Conservation (phyloP, 169 alveolate species). For the Cryptosporidium parvum region DNA sequence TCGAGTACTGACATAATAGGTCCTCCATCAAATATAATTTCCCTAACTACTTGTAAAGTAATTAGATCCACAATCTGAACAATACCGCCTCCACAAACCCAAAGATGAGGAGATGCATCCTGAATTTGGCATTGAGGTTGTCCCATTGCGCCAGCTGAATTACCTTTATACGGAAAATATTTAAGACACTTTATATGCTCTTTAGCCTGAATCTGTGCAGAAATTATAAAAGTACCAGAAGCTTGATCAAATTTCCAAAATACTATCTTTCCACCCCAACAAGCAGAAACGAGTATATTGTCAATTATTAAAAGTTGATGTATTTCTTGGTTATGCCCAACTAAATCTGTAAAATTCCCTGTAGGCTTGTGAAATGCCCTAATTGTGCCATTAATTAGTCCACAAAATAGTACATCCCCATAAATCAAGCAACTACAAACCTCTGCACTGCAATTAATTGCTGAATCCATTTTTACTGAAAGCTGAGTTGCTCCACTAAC, state of each 20-base stretch:
- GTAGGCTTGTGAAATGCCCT: conserved; percentile 75
- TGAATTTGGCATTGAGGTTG: conserved; percentile 35
- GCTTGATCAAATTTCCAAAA: conserved; percentile 71
- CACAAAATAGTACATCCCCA: conserved; percentile 74
- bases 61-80: conserved; percentile 61
- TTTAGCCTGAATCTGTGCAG: conserved; percentile 71
- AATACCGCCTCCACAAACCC: conserved; percentile 75
- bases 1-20: conserved; percentile 73
- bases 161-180: conserved; percentile 57
- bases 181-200: conserved; percentile 67
- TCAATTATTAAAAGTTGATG: conserved; percentile 72
- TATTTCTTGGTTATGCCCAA: conserved; percentile 73
- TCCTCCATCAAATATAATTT: conserved; percentile 69
- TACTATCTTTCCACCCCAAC: conserved; percentile 72
- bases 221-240: conserved; percentile 27
- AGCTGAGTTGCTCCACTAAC: conserved; percentile 69
- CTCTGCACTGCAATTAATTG: conserved; percentile 65
- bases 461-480: conserved; percentile 62
- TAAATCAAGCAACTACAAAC: conserved; percentile 75
- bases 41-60: conserved; percentile 67
- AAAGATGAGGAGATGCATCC: conserved; percentile 63
- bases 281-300: conserved; percentile 67
- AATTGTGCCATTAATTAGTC: conserved; percentile 63
- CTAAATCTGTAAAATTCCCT: conserved; percentile 50
- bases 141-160: not conserved